Evolutionary conservation across 495 filamentous ascomycete species (phyloP), one percentile per base, ranked within the genome.

Genomic region (Bathelium albidoporum): DNA sequence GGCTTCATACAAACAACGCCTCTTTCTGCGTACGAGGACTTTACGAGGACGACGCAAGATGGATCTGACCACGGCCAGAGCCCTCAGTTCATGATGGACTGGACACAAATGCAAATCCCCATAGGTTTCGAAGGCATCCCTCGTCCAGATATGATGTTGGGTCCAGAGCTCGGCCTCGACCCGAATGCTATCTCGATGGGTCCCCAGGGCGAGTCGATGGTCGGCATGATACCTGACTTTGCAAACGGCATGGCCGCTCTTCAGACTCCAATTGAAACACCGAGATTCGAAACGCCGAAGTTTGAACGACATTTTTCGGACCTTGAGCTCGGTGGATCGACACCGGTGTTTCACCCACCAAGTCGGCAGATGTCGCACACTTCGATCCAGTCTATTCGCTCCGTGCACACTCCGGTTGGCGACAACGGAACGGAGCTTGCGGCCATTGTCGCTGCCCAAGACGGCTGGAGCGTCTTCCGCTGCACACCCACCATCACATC

Each of bases 401-500:
- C 66, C 9, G 26, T 49, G 0, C 77, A 79, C 44, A 80, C 79
- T 22, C 64, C 71, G 1, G 64, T 64, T 29, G 78, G 77, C 5
- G 74, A 71, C 22, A 76, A 78, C 11, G 72, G 32, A 65, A 20
- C 5, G 12, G 82, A 83, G 65, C 75, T 81, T 32, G 77, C 79
- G 29, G 76, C 75, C 16, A 78, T 83, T 59, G 75, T 82, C 29
- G 79, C 75, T 1, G 80, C 82, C 4, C 80, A 83, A 45, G 78
- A 77, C 12, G 77, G 74, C 5, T 87, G 83, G 84, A 79, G 79
- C 44, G 66, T 82, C 29, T 83, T 82, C 41, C 76, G 81, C 11
- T 86, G 83, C 73, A 83, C 80, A 60, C 79, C 76, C 3, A 74
- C 76, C 5, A 69, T 77, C 62, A 78, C 75, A 52, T 80, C 82